A percentile compares a stretch with the other conserved stretches of the same genome.
Conservation (phyloP, 2,329 filamentous ascomycete species). For the Pseudogymnoascus sp. region DNA sequence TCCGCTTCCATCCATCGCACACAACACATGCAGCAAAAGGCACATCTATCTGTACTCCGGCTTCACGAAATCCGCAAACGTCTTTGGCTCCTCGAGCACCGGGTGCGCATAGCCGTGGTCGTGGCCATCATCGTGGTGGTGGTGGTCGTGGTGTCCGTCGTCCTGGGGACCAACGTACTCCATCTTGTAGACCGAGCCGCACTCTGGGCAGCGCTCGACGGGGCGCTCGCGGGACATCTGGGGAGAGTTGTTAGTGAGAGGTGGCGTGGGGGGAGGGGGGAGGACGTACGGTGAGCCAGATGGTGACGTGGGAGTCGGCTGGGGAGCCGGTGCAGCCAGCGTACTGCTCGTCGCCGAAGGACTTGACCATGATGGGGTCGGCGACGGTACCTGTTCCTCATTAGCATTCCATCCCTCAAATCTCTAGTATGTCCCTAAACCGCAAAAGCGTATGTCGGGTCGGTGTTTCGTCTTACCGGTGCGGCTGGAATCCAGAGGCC, state of each 20-base stretch:
- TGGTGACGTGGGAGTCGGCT: constrained; percentile 81
- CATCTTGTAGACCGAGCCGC: constrained; percentile 96
- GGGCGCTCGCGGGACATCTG: constrained; percentile 84
- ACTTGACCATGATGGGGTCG: constrained; percentile 83
- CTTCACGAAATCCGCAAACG: constrained; percentile 91
- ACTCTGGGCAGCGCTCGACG: constrained; percentile 91
- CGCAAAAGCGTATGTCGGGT: constrained; percentile 22
- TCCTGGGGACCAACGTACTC: constrained; percentile 84
- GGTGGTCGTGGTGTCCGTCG: constrained; percentile 59
- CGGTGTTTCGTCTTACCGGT: constrained; percentile 49
- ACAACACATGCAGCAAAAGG: background rate
- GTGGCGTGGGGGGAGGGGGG: constrained; percentile 19
- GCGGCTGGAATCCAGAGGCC: constrained; percentile 84
- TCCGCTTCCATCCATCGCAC: background rate
- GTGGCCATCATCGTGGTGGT: constrained; percentile 42
- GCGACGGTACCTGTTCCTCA: constrained; percentile 64
- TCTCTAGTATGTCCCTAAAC: constrained; percentile 7
- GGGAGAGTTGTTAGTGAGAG: constrained; percentile 7
- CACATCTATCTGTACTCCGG: constrained; percentile 75
- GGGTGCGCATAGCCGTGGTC: constrained; percentile 46
- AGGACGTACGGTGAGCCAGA: constrained; percentile 76
- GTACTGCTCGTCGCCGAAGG: constrained; percentile 93
- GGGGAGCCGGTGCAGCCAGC: constrained; percentile 92
- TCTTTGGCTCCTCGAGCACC: constrained; percentile 81
- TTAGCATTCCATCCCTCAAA: background rate